Evolutionary conservation across 768 basidiomycete genomes (phyloP).

Genomic region (Trametes meyenii): DNA sequence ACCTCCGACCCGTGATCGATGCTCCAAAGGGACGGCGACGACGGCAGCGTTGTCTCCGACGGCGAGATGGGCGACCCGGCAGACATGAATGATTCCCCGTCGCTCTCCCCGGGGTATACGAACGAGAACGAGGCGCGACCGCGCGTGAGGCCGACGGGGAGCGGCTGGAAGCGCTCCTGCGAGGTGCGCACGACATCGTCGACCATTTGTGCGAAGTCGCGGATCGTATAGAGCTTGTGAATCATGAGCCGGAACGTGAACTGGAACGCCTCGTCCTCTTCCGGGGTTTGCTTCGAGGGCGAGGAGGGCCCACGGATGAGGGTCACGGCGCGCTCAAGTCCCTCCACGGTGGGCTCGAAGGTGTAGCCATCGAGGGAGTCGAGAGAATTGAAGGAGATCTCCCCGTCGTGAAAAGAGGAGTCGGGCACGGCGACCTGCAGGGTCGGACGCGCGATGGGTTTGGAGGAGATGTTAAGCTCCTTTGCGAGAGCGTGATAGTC

Average conservation of each 20-base stretch:
- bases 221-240: constrained; percentile 62
- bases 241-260: constrained; percentile 73
- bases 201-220: constrained; percentile 52
- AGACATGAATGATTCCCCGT: constrained; percentile 16
- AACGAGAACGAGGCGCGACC: constrained; percentile 11
- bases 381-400: constrained; percentile 1
- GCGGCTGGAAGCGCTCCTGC: constrained; percentile 56
- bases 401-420: background rate
- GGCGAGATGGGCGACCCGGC: background rate
- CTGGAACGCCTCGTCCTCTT: constrained; percentile 19
- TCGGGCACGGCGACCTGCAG: background rate
- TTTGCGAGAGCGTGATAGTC: constrained; percentile 19
- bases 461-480: constrained; percentile 10
- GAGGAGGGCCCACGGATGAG: constrained; percentile 14
- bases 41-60: constrained; percentile 12
- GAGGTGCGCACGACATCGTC: constrained; percentile 22
- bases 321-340: constrained; percentile 16
- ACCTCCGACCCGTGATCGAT: background rate
- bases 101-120: background rate
- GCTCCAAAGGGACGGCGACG: constrained; percentile 9
- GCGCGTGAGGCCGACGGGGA: constrained; percentile 28
- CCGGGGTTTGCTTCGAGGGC: background rate
- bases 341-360: constrained; percentile 15
- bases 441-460: background rate
- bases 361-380: constrained; percentile 7